Base-by-base conservation (phyloP, 805 yeast genomes). In the Millerozyma miso region DNA sequence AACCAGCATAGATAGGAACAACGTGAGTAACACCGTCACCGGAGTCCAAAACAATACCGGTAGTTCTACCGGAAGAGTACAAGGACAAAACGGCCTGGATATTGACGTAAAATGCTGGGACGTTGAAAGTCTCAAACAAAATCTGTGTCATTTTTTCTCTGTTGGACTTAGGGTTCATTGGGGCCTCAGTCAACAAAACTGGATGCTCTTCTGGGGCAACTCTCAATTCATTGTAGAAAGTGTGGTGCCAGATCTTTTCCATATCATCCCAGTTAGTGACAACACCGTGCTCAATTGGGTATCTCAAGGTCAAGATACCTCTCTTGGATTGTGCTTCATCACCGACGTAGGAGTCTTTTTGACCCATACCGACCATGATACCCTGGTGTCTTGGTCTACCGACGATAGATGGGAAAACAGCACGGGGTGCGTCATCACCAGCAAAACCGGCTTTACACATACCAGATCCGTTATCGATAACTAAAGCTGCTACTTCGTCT, bases 381-480 rank as follows among this genome's bases (percentile, higher is more conserved):
- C 98, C 98, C 76, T 93, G 98, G 74, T 93, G 99, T 83, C 96
- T 90, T 80, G 99, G 98, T 80, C 99, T 93, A 79, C 99, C 99
- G 55, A 91, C 99, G 67, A 93, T 91, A 51, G 98, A 93, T 68
- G 99, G 99, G 91, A 93, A 93, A 60, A 93, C 99, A 65, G 99
- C 98, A 75, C 97, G 87, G 70, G 99, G 99, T 55, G 98, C 98
- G 79, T 93, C 99, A 70, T 93, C 98, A 80, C 99, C 99, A 83
- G 99, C 98, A 72, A 90, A 93, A 77, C 99, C 99, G 91, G 99
- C 99, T 74, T 93, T 93, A 85, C 99, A 93, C 98, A 93, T 93
- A 83, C 99, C 99, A 69, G 99, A 93, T 80, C 99, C 99, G 79
- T 91, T 91, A 74, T 91, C 99, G 77, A 91, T 91, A 78, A 91